Conservation (phyloP, 164 flowering plant species). For the Cinnamomum micranthum region DNA sequence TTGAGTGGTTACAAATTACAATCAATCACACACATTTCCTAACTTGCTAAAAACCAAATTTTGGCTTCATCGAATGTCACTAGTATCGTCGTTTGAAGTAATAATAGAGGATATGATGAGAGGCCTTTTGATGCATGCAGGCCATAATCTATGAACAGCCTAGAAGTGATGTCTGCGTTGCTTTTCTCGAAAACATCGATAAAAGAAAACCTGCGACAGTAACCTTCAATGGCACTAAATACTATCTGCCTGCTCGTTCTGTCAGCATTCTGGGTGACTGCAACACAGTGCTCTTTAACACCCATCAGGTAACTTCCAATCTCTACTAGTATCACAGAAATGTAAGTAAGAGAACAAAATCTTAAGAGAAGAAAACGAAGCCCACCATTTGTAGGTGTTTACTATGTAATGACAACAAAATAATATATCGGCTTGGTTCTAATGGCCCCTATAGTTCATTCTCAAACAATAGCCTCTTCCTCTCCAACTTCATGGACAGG, state of each 20-base stretch:
- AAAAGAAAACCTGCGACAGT: conserved; percentile 27
- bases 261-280: conserved; percentile 96
- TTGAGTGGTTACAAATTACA: no score
- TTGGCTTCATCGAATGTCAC: no score
- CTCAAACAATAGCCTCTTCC: not conserved
- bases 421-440: not conserved
- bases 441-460: not conserved
- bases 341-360: no score
- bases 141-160: conserved; percentile 35
- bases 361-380: no score
- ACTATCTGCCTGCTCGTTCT: conserved; percentile 62
- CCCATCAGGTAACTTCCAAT: conserved; percentile 39
- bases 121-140: conserved; percentile 41
- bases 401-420: not conserved
- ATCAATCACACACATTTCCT: no score
- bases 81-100: not conserved
- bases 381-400: not conserved
- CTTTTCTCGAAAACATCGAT: conserved; percentile 73
- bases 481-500: not conserved
- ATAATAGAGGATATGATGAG: not conserved
- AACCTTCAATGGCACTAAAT: conserved; percentile 48
- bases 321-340: not conserved
- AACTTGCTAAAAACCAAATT: no score
- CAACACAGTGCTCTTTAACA: conserved; percentile 84
- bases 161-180: conserved; percentile 53